Percentiles rank a stretch among this genome's conserved stretches.
Conservation (phyloP, 2,329 filamentous ascomycete genomes). For the Colletotrichum liriopes region DNA sequence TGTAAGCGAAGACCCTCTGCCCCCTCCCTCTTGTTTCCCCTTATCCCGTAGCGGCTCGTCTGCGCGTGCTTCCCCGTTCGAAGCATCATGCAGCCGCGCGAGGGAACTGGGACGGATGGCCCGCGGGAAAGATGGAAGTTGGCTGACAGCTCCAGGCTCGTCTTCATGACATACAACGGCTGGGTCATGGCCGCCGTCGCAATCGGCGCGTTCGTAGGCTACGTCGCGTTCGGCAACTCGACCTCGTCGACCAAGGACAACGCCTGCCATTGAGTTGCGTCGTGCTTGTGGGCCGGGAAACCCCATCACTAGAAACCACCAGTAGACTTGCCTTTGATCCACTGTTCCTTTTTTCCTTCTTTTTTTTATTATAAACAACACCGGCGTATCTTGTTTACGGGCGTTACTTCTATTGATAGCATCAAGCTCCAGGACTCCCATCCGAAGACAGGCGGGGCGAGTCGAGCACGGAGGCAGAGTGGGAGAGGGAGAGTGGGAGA, state of each 20-base stretch:
- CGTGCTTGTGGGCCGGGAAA: not conserved
- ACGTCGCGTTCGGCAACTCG: constrained; percentile 82
- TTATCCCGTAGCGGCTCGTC: not conserved
- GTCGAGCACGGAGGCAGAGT: not conserved
- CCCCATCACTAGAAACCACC: not conserved
- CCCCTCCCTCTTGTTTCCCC: not conserved
- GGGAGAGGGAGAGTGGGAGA: not conserved
- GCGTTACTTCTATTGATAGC: constrained; percentile 7
- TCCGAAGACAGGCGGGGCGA: constrained; percentile 1
- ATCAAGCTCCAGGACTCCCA: not conserved
- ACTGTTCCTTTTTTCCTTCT: not conserved
- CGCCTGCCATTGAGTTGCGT: constrained; percentile 84
- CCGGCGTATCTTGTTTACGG: constrained; percentile 4
- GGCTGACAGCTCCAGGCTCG: constrained; percentile 74
- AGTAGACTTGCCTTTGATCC: not conserved
- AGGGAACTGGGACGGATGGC: no score
- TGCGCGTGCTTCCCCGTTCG: not conserved
- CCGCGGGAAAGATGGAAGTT: no score
- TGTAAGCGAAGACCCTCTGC: constrained; percentile 74
- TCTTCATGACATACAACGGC: constrained; percentile 99
- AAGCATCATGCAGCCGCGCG: not conserved
- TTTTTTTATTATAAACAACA: not conserved
- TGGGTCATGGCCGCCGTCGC: constrained; percentile 96
- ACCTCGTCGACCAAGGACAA: constrained; percentile 85
- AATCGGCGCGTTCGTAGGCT: constrained; percentile 90